These are phyloP conservation scores for Stromatinia cepivora DNA, from an alignment of 2,329 filamentous ascomycete species.

Conservation along the genomic window DNA sequence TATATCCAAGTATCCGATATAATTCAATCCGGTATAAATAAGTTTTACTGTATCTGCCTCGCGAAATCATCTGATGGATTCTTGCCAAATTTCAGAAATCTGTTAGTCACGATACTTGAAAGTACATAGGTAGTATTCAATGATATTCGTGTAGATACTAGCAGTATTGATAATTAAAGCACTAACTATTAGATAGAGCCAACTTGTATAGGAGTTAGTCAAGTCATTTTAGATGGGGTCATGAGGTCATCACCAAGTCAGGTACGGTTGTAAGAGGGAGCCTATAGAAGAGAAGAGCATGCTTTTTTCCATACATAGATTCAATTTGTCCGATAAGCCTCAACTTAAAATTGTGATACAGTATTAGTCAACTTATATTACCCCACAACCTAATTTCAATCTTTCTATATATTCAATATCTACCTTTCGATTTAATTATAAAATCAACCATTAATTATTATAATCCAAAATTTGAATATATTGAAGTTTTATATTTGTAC, in stretches of 20 bases:
- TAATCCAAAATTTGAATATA: no score
- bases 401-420: no score
- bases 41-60: background rate
- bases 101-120: background rate
- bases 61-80: background rate
- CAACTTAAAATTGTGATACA: background rate
- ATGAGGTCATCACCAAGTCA: background rate
- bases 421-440: no score
- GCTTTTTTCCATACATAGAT: background rate
- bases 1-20: no score
- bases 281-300: background rate
- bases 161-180: background rate
- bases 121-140: background rate
- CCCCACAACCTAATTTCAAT: no score
- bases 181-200: background rate
- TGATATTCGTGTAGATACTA: background rate
- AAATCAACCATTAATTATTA: no score
- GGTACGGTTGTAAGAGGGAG: background rate
- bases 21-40: no score
- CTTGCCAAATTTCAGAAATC: background rate
- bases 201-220: background rate
- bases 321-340: conserved; percentile 3
- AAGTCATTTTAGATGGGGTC: background rate
- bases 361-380: no score
- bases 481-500: no score